Base-by-base conservation (phyloP, 2,329 filamentous ascomycete species). In the Aspergillus pseudoglaucus region DNA sequence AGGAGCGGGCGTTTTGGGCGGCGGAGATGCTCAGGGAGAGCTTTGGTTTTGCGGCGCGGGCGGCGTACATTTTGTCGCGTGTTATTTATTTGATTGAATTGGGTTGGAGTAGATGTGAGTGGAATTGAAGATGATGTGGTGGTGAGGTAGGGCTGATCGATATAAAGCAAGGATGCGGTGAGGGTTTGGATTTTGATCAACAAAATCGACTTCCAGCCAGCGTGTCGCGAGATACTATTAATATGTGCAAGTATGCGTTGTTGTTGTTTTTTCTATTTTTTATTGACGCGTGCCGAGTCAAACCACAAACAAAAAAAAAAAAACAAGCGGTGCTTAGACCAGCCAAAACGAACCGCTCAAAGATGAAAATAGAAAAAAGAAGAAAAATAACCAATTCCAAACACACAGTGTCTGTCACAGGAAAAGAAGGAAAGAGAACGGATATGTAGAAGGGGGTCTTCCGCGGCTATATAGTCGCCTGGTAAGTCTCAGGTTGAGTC, bases 1-100 rank as follows among this genome's bases (percentile, higher is more conserved):
- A 54, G 22, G 69, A 63, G 25, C 69, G 61, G 23, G 61, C 42
- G 47, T 57, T 64, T 51, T 66, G 60, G 20, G 64, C 59, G 48
- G 65, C 57, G 51, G 71, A 66, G 53, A 75, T 74, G 63, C 61
- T 71, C 59, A 76, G 55, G 44, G 70, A 69, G 54, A 76, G 67
- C 67, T 75, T 73, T 42, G 74, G 74, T 54, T 68, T 72, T 49
- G 64, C 59, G 50, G 63, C 59, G 51, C 65, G 64, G 52, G 67
- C 59, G 58, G 69, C 63, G 56, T 68, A 66, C 67, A 73, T 70
- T 59, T 61, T 71, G 46, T 15, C 20, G 22, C 20, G 22, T 30
- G 25, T 5, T 30, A 30, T 30, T n/a, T n/a, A n/a, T n/a, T n/a
- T n/a, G n/a, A n/a, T n/a, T n/a, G n/a, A n/a, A n/a, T n/a, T n/a